A percentile compares a stretch with the other conserved stretches of the same genome.
phyloP scores from a whole-genome alignment of 345 rosid species.

The Viola odorata region DNA sequence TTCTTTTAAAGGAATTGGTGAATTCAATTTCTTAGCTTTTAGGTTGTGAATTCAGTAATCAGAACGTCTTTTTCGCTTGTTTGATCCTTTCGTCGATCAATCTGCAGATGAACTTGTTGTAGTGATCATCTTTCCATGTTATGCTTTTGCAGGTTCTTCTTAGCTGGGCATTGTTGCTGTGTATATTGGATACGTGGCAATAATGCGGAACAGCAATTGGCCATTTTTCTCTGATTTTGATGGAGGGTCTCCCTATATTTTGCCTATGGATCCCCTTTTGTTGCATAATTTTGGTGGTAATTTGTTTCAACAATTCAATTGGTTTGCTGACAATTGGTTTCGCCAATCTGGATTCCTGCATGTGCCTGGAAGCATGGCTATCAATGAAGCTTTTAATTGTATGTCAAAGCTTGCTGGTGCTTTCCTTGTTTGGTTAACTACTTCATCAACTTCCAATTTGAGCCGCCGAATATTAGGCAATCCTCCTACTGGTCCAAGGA shows the following conservation, averaged over 20 bases:
- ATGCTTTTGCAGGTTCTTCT: no score
- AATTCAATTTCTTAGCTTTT: no score
- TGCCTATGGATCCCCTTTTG: constrained; percentile 45
- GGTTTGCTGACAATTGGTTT: constrained; percentile 25
- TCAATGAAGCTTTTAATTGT: constrained; percentile 55
- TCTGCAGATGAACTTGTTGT: no score
- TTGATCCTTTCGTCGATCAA: no score
- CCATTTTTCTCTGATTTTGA: constrained; percentile 42
- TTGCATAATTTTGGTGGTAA: constrained; percentile 35
- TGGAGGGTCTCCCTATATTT: constrained; percentile 34
- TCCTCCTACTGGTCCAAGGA: constrained; percentile 19
- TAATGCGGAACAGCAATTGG: constrained; percentile 40
- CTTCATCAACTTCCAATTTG: constrained; percentile 42
- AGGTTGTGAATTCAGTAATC: no score
- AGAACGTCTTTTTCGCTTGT: no score
- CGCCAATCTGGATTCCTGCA: constrained; percentile 29
- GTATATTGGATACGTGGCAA: not conserved
- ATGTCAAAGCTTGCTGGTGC: constrained; percentile 59
- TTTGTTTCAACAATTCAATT: constrained; percentile 33
- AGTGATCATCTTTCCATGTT: no score
- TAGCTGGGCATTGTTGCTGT: no score
- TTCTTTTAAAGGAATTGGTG: no score
- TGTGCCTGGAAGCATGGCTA: constrained; percentile 40
- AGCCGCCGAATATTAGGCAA: constrained; percentile 32
- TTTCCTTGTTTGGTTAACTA: constrained; percentile 46